These are phyloP conservation scores for Proliferodiscus dingleyae DNA, from an alignment of 2,329 filamentous ascomycete species.

Conservation along the genomic window DNA sequence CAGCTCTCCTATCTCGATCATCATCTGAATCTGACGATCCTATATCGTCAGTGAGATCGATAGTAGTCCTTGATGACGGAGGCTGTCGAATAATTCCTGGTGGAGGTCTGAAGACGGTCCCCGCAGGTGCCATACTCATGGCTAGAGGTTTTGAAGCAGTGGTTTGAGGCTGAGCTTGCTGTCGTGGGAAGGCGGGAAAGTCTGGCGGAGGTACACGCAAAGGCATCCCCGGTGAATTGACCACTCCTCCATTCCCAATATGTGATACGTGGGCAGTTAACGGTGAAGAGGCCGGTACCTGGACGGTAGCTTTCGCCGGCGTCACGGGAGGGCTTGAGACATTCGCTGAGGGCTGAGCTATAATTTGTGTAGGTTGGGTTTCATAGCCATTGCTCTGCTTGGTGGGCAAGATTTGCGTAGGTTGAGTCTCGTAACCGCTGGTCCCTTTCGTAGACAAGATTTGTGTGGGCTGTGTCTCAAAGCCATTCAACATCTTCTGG, in stretches of 20 bases:
- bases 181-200: conserved; percentile 17
- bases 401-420: conserved; percentile 31
- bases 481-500: not conserved
- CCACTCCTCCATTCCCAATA: not conserved
- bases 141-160: conserved; percentile 37
- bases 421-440: conserved; percentile 39
- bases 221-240: not conserved
- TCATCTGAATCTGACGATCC: conserved; percentile 61
- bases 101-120: conserved; percentile 62
- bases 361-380: conserved; percentile 15
- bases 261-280: conserved; percentile 13
- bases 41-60: conserved; percentile 52
- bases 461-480: not conserved
- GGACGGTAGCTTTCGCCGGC: conserved; percentile 44
- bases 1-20: conserved; percentile 41
- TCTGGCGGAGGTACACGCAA: not conserved
- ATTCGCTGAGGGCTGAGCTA: not conserved
- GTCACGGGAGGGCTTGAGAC: conserved; percentile 26
- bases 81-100: conserved; percentile 34
- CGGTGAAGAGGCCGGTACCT: conserved; percentile 88
- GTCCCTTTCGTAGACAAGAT: not conserved
- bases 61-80: conserved; percentile 40
- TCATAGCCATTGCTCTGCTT: conserved; percentile 18
- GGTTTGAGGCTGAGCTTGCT: too few species aligned
- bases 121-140: conserved; percentile 67